phyloP scores from a whole-genome alignment of 2,329 filamentous ascomycete species.

The Alternaria sp. region DNA sequence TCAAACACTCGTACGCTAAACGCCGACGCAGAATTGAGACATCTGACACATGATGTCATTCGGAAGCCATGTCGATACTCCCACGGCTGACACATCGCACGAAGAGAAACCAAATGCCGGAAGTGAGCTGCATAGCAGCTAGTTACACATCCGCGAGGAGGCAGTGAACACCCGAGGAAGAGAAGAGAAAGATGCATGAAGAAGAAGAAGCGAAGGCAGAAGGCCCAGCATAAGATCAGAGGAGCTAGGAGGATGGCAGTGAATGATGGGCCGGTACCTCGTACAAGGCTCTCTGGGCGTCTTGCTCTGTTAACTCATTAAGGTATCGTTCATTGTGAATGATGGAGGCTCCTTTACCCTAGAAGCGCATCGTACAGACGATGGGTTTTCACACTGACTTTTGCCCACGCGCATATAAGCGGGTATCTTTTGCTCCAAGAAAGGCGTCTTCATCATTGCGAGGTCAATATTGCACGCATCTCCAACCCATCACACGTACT shows the following conservation, averaged over 20 bases:
- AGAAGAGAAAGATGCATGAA: background rate
- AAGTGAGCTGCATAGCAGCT: background rate
- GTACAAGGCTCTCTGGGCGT: background rate
- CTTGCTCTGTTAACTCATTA: background rate
- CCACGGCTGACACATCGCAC: background rate
- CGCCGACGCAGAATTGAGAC: background rate
- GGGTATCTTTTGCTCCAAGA: background rate
- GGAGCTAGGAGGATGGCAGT: background rate
- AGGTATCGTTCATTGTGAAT: background rate
- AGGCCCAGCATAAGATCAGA: background rate
- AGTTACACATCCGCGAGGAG: background rate
- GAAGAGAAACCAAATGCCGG: background rate
- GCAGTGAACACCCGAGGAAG: background rate
- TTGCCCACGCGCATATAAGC: background rate
- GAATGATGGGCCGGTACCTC: background rate
- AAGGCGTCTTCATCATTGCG: background rate
- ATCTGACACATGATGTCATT: background rate
- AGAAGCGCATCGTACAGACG: background rate
- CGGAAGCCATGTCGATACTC: background rate
- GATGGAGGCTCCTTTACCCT: background rate
- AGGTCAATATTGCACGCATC: background rate
- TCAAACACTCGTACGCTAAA: background rate
- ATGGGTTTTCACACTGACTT: background rate
- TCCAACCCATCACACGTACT: background rate
- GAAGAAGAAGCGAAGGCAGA: background rate